Evolutionary conservation across 164 flowering plant genomes (phyloP).

Genomic region (Stephania cephalantha): DNA sequence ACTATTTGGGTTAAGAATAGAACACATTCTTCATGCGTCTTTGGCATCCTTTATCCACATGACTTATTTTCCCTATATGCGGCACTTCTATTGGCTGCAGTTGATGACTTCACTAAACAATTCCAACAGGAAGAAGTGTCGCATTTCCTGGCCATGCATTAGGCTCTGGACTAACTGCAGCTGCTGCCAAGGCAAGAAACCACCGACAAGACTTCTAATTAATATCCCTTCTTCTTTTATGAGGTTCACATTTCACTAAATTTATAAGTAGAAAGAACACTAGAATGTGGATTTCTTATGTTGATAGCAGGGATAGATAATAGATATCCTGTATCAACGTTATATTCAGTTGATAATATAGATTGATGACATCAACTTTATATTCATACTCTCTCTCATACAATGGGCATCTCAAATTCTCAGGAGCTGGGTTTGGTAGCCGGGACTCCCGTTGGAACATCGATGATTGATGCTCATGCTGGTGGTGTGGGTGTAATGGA

Average conservation of each 20-base stretch:
- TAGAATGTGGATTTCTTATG: conserved; percentile 20
- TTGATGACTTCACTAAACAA: conserved; percentile 8
- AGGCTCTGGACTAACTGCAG: conserved; percentile 83
- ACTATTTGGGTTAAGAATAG: neutral
- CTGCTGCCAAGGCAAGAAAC: conserved; percentile 93
- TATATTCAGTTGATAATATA: too few relatives aligned
- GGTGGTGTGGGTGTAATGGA: conserved; percentile 98
- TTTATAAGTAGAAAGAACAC: conserved; percentile 7
- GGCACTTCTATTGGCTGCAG: conserved; percentile 3
- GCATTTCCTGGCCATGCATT: conserved; percentile 97
- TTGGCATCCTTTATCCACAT: neutral
- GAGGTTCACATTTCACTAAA: too few relatives aligned
- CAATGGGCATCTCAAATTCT: conserved; percentile 15
- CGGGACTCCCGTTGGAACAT: conserved; percentile 90
- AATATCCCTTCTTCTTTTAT: conserved; percentile 19
- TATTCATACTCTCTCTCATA: conserved; percentile 12
- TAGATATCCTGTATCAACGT: too few relatives aligned
- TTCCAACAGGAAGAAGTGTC: conserved; percentile 87
- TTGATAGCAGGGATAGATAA: conserved; percentile 11
- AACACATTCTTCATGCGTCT: neutral
- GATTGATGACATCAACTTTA: neutral
- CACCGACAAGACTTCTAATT: conserved; percentile 37
- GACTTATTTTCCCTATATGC: conserved; percentile 1
- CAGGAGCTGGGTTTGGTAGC: conserved; percentile 80
- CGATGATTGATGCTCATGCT: conserved; percentile 97